Percentiles rank a stretch among this genome's conserved stretches.
Conservation (phyloP, 2,329 filamentous ascomycete species). For the Aspergillus awamori region DNA sequence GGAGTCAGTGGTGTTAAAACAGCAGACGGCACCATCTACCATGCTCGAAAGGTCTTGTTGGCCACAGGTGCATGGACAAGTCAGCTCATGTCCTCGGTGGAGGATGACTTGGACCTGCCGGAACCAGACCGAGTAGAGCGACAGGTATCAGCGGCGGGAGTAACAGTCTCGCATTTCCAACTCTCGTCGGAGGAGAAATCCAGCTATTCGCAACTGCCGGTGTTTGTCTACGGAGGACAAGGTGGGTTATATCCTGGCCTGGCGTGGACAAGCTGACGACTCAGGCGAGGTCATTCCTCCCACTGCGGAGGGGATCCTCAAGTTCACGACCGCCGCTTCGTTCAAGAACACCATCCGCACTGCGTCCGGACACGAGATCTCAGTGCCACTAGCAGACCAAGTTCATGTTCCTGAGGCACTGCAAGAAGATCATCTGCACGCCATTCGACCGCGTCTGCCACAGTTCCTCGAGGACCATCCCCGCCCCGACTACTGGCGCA, state of each 20-base stretch:
- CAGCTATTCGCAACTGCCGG: conserved; percentile 55
- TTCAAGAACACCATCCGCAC: conserved; percentile 58
- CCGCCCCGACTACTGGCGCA: conserved; percentile 47
- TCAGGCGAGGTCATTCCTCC: conserved; percentile 52
- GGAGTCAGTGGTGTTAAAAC: conserved; percentile 51
- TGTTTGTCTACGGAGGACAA: conserved; percentile 54
- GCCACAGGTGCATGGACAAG: conserved; percentile 62
- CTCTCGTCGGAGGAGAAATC: conserved; percentile 55
- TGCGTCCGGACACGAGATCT: conserved; percentile 55
- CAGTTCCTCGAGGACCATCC: conserved; percentile 36
- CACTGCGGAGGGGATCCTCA: conserved; percentile 56
- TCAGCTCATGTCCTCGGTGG: conserved; percentile 54
- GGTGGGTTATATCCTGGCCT: conserved; percentile 27
- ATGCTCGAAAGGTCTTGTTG: conserved; percentile 58
- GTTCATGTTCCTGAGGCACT: conserved; percentile 46
- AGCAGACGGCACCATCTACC: conserved; percentile 49
- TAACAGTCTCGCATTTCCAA: conserved; percentile 61
- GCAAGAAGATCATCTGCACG: conserved; percentile 43
- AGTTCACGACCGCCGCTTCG: conserved; percentile 64
- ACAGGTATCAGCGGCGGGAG: conserved; percentile 62
- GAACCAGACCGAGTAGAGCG: conserved; percentile 53
- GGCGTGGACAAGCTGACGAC: background rate
- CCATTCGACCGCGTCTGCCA: conserved; percentile 29
- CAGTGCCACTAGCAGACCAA: conserved; percentile 54
- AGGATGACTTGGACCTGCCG: conserved; percentile 48